phyloP scores from a whole-genome alignment of 2,329 filamentous ascomycete genomes.

The Aspergillus sp. region DNA sequence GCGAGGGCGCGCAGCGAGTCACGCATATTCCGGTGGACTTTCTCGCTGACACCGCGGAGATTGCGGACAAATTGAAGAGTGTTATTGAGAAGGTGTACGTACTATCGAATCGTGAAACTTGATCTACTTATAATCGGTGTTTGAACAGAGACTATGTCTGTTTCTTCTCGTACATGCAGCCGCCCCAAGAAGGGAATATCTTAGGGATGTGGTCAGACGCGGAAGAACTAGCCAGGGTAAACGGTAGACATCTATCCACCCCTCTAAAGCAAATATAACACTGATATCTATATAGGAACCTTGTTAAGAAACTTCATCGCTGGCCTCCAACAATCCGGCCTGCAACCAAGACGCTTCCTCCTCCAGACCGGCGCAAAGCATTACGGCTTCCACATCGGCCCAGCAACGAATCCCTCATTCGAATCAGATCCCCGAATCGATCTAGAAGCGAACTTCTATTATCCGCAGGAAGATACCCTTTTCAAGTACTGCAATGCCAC shows the following conservation, averaged over 20 bases:
- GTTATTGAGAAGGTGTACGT: background rate
- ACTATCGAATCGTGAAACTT: background rate
- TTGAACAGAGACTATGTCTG: background rate
- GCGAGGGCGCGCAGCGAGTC: background rate
- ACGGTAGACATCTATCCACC: background rate
- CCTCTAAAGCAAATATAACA: background rate
- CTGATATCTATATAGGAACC: background rate
- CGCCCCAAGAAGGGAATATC: background rate
- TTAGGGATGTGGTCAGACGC: constrained; percentile 5
- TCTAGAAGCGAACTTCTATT: constrained; percentile 56
- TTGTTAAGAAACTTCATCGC: background rate
- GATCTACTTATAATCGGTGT: too few relatives aligned
- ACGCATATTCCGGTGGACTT: background rate
- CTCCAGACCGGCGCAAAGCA: constrained; percentile 53
- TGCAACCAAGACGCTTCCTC: background rate
- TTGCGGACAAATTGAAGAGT: background rate
- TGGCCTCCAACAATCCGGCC: background rate
- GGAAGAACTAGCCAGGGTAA: background rate
- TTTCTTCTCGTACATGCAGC: constrained; percentile 5
- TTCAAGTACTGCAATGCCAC: constrained; percentile 18
- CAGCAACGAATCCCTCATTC: constrained; percentile 42
- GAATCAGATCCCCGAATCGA: constrained; percentile 48
- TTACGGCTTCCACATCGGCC: constrained; percentile 53
- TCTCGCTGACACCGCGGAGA: background rate
- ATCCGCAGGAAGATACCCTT: constrained; percentile 53